Base-by-base conservation (phyloP, 2,329 filamentous ascomycete species). In the Aspergillus ochraceoroseus region DNA sequence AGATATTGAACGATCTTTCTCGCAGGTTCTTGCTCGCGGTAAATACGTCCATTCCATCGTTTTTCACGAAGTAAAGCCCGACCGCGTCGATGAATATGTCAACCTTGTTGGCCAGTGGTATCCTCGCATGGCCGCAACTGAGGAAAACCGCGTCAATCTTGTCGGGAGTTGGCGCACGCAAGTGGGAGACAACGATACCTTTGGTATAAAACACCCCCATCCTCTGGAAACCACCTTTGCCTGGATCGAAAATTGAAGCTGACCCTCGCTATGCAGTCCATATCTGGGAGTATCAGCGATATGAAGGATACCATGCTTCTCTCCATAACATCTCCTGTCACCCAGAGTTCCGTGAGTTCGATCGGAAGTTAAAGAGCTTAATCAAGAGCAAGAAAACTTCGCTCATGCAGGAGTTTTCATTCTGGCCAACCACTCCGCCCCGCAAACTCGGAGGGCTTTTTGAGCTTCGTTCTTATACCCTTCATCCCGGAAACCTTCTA, bases 1-100 rank as follows among this genome's bases (percentile, higher is more conserved):
- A 50, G 90, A 96, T 70, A 90, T 98, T 59, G 88, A 96, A 71
- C 82, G 89, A 43, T 94, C 86, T 62, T 98, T 96, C 71, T 94
- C 86, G 36, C 89, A 95, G 66, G 86, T 96, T 30, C 74, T 98
- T 31, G 92, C 92, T 15, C 79, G 92, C 51, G 92, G 92, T 61
- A 98, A 98, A 71, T 98, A 98, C 60, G 89, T 98, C 39, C 92
- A 98, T 68, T 94, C 88, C 32, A 95, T 98, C 64, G 88, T 95
- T 44, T 87, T 95, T 61, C 92, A 98, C 71, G 80, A 94, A 47
- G 92, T 98, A 52, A 88, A 94, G 70, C 88, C 89, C 46, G 88
- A 95, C 57, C 92, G 87, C 70, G 86, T 95, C 32, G 88, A 95
- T 49, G 90, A 96, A 59, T 98, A 98, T 61, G 82, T 90, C 36